These are phyloP conservation scores for Houttuynia cordata DNA, from an alignment of 164 flowering plant species.

Conservation along the genomic window DNA sequence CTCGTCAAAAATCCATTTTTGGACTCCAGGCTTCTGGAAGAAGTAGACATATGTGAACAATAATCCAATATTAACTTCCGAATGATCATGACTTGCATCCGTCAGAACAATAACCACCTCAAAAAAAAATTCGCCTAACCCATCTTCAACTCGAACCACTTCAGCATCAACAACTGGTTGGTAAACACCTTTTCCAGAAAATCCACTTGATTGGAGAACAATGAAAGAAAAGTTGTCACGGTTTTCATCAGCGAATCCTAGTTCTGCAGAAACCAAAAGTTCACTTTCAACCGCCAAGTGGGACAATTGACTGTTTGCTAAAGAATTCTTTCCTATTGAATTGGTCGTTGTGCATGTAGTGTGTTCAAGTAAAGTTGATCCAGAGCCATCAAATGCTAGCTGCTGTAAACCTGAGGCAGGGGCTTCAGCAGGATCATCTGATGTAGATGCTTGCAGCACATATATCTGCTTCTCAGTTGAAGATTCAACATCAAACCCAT, in stretches of 20 bases:
- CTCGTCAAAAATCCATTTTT: slow-evolving; percentile 96
- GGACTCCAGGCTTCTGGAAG: slow-evolving; percentile 60
- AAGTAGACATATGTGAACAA: slow-evolving; percentile 66
- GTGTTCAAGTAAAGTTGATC: not conserved
- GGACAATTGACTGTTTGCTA: not conserved
- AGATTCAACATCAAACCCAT: not conserved
- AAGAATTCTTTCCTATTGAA: not conserved
- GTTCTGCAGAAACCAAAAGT: not conserved
- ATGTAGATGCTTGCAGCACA: not conserved
- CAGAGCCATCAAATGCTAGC: not conserved
- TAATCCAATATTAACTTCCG: slow-evolving; percentile 68
- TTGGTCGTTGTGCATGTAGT: not conserved
- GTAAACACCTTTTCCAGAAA: slow-evolving; percentile 2
- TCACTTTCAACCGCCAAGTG: not conserved
- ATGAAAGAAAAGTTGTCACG: slow-evolving; percentile 4
- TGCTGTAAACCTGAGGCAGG: not conserved
- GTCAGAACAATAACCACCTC: slow-evolving; percentile 63
- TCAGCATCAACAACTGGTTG: slow-evolving; percentile 13
- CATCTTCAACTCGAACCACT: slow-evolving; percentile 19
- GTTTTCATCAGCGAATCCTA: slow-evolving; percentile 5
- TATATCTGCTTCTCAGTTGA: not conserved
- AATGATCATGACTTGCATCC: slow-evolving; percentile 90
- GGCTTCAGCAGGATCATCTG: not conserved
- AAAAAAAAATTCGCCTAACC: slow-evolving; percentile 55
- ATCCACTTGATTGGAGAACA: slow-evolving; percentile 2